Evolutionary conservation across 2,329 filamentous ascomycete species (phyloP).

Genomic region (Sclerotinia borealis): DNA sequence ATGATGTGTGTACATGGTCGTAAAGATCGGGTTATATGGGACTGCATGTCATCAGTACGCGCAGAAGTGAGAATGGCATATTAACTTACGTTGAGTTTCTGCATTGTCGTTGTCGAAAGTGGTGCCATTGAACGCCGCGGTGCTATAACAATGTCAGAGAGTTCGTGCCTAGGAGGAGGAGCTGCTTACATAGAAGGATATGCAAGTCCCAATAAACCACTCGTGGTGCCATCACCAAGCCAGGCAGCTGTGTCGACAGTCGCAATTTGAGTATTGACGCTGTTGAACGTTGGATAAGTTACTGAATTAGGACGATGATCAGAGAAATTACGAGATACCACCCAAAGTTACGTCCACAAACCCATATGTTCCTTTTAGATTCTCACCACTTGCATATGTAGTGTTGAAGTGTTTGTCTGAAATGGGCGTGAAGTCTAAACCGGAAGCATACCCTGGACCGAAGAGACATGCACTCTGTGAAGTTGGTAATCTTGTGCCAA

Average conservation of each 20-base stretch:
- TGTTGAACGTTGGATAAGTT: not conserved
- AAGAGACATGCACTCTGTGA: constrained; percentile 16
- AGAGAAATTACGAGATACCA: constrained; percentile 35
- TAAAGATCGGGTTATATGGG: constrained; percentile 45
- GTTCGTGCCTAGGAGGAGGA: not conserved
- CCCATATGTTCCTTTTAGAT: constrained; percentile 36
- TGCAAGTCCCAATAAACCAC: constrained; percentile 45
- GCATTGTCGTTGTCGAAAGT: constrained; percentile 8
- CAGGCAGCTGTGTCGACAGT: constrained; percentile 39
- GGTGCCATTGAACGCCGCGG: constrained; percentile 9
- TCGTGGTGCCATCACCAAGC: constrained; percentile 40
- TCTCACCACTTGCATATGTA: constrained; percentile 40
- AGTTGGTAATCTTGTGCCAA: constrained; percentile 10
- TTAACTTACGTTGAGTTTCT: not conserved
- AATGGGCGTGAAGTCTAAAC: constrained; percentile 35
- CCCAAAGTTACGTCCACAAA: constrained; percentile 37
- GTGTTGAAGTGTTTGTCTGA: constrained; percentile 39
- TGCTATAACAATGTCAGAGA: not conserved
- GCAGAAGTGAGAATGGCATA: not conserved
- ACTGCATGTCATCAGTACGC: constrained; percentile 7
- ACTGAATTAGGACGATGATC: not conserved
- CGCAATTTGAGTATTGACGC: constrained; percentile 38
- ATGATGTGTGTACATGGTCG: constrained; percentile 41
- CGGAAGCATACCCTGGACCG: constrained; percentile 14
- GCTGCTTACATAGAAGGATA: constrained; percentile 39